Base-by-base conservation (phyloP, 306 rosid species). In the Cucurbita argyrosperma region DNA sequence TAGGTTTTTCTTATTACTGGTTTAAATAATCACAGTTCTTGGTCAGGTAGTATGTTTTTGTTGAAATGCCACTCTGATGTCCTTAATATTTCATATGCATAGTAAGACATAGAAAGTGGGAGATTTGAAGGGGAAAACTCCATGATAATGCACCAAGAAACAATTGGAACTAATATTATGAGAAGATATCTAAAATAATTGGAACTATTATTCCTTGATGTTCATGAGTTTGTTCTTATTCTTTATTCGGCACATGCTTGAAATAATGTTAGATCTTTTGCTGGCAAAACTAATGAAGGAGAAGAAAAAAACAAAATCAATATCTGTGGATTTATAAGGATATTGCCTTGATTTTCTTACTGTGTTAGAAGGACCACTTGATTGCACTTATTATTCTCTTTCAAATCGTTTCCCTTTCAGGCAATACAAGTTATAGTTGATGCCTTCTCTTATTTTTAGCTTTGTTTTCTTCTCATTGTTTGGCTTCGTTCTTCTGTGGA, bases 131-230 rank as follows among this genome's bases (percentile, higher is more conserved):
- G 68, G 21, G 12, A 84, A 90, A 82, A 81, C 85, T 87, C 96
- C 98, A 92, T 40, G 96, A 90, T 43, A 90, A 81, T n/a, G 96
- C 90, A 80, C 98, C 96, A 67, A 93, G 94, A 57, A 90, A 87
- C 76, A 30, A 30, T 30, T 30, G 4, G 35, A 30, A 30, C 35
- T 45, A 18, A 9, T 11, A 21, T 19, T 65, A 65, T 65, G 5
- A 43, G 38, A 65, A 3, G 51, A 65, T 43, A 43, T 19, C 51
- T 10, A 5, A 45, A 65, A 65, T 65, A 43, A 40, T 45, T 65
- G 51, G 23, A 37, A 45, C n/a, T 43, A 18, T 12, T 43, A 45
- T 42, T 45, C 18, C 52, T 66, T 66, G 45, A 30, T 35, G 43
- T 60, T 43, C 67, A 37, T 30, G 46, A 61, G 45, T 37, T 30